Conservation (phyloP, 23 red algal species). For the Cyanidium caldarium region DNA sequence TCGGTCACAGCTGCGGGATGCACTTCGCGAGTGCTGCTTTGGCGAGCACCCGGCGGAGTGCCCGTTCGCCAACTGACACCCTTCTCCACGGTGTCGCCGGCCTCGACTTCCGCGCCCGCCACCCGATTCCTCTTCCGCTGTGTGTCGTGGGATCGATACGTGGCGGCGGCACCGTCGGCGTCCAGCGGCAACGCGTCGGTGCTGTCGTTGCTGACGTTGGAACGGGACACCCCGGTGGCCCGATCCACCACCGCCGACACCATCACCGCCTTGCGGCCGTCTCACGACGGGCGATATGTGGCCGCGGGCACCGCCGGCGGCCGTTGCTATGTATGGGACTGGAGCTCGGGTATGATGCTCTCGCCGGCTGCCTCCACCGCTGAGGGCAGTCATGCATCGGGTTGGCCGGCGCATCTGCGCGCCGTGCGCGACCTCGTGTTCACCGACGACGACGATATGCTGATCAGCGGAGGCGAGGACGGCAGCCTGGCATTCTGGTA, state of each 20-base stretch:
- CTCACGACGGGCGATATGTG: background rate
- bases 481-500: background rate
- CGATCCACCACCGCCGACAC: background rate
- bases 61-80: too few relatives aligned
- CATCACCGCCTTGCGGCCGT: background rate
- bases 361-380: background rate
- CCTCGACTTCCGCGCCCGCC: too few relatives aligned
- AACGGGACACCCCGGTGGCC: background rate
- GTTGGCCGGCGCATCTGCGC: background rate
- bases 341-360: background rate
- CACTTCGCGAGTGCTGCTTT: too few relatives aligned
- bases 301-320: background rate
- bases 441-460: background rate
- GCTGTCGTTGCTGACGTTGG: background rate
- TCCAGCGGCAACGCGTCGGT: background rate
- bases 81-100: too few relatives aligned
- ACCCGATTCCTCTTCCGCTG: too few relatives aligned
- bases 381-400: background rate
- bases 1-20: too few relatives aligned
- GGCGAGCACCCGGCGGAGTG: too few relatives aligned
- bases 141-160: conserved; percentile 5
- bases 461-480: background rate
- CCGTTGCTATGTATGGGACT: background rate
- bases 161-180: background rate
- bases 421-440: background rate